These are phyloP conservation scores for Alternaria rosae DNA, from an alignment of 2,329 filamentous ascomycete species.

Conservation along the genomic window DNA sequence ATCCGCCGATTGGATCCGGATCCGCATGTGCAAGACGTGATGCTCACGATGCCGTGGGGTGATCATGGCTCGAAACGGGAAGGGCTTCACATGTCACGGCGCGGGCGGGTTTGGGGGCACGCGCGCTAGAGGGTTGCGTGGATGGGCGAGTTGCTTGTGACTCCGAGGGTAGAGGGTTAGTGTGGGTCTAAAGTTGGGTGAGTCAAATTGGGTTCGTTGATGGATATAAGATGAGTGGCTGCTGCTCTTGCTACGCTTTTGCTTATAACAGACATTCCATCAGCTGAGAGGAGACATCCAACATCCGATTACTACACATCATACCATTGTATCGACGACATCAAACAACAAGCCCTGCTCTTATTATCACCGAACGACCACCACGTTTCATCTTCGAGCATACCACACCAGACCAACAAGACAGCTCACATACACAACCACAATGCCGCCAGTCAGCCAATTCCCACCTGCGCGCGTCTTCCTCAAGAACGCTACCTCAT, in stretches of 20 bases:
- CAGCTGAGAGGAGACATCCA: not conserved
- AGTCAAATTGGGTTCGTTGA: not conserved
- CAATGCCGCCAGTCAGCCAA: conserved; percentile 44
- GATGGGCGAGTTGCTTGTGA: conserved; percentile 10
- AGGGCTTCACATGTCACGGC: conserved; percentile 5
- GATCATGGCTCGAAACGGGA: conserved; percentile 19
- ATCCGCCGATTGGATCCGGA: conserved; percentile 14
- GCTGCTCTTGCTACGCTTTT: not conserved
- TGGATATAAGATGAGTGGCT: conserved; percentile 8
- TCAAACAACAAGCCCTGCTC: not conserved
- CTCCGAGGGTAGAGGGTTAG: conserved; percentile 15
- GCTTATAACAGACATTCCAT: not conserved
- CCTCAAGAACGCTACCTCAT: conserved; percentile 26
- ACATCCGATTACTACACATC: not conserved
- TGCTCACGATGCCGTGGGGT: conserved; percentile 19
- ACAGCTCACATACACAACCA: not conserved
- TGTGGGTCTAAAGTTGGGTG: conserved; percentile 5
- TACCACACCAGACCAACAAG: not conserved
- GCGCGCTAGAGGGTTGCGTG: not conserved
- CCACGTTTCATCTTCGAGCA: not conserved
- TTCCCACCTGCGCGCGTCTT: conserved; percentile 44
- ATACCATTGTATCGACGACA: not conserved
- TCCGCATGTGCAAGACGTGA: conserved; percentile 12
- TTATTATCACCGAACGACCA: not conserved
- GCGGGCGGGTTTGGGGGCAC: not conserved